Conservation (phyloP, 345 rosid genomes). For the Gossypium australe region DNA sequence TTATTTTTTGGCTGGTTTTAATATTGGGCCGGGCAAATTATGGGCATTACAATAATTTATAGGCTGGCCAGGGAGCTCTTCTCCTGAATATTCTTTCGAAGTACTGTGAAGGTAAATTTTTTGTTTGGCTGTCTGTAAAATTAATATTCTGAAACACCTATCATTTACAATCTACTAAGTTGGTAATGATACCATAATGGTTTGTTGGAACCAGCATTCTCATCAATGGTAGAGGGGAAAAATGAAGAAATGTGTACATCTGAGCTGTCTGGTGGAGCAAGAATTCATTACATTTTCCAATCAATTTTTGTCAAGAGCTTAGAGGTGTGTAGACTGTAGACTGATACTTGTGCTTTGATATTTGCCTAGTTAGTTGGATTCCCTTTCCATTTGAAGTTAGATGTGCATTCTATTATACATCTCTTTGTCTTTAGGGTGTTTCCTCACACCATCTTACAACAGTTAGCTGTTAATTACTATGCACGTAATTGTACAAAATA, state of each 20-base stretch:
- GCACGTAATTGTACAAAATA: neutral
- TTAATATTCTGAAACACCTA: neutral
- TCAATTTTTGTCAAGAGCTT: constrained; percentile 79
- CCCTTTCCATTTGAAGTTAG: neutral
- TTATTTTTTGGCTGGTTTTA: no score
- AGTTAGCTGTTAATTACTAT: neutral
- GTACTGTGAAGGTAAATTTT: constrained; percentile 69
- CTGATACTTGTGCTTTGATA: neutral
- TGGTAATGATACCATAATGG: constrained; percentile 6
- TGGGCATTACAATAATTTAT: no score
- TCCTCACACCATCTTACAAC: neutral
- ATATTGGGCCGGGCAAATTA: no score
- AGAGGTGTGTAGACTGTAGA: constrained; percentile 52
- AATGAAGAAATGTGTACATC: constrained; percentile 89
- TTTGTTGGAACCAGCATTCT: constrained; percentile 57
- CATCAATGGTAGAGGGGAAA: constrained; percentile 83
- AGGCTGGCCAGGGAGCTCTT: constrained; percentile 98
- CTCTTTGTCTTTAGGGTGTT: neutral
- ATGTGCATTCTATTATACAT: neutral
- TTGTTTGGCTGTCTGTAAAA: neutral
- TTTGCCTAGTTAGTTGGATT: constrained; percentile 1
- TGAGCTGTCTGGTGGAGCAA: constrained; percentile 90
- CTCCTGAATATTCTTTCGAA: constrained; percentile 88
- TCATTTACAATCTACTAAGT: neutral
- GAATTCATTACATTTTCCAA: constrained; percentile 84